Conservation (phyloP, 2,329 filamentous ascomycete species). For the Zymoseptoria pseudotritici region DNA sequence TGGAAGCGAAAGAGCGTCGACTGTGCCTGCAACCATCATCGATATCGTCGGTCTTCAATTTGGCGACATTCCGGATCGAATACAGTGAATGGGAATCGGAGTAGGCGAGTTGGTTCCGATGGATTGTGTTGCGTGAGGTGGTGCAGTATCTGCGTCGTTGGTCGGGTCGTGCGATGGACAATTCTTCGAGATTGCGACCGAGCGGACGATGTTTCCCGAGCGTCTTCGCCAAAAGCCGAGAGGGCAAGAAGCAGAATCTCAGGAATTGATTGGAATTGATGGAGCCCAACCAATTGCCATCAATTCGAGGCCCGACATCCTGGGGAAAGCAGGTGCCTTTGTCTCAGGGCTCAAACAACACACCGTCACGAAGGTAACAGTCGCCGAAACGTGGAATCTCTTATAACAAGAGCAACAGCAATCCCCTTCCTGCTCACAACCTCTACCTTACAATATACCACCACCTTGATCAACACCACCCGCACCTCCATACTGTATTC, state of each 20-base stretch:
- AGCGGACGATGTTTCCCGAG: not conserved
- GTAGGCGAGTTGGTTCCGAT: not conserved
- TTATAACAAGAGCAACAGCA: not conserved
- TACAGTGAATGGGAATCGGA: not conserved
- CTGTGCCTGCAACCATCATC: not conserved
- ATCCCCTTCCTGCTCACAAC: not conserved
- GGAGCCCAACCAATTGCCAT: not conserved
- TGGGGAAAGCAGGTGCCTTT: not conserved
- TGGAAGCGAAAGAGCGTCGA: not conserved
- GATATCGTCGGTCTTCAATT: not conserved
- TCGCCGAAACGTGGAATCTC: not conserved
- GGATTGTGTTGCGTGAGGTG: not conserved
- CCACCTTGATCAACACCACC: not conserved
- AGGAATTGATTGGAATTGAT: not conserved
- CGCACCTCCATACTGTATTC: not conserved
- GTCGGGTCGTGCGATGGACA: not conserved
- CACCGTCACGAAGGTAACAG: not conserved
- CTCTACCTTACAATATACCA: not conserved
- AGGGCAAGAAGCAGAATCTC: not conserved
- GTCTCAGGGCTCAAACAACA: not conserved
- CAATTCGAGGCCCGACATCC: not conserved
- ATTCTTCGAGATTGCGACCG: not conserved
- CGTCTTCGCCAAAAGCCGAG: not conserved
- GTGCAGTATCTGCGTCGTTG: not conserved
- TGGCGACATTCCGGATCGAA: not conserved